Base-by-base conservation (phyloP, 371 early-diverging fungal species). In the Neoconidiobolus thromboides region DNA sequence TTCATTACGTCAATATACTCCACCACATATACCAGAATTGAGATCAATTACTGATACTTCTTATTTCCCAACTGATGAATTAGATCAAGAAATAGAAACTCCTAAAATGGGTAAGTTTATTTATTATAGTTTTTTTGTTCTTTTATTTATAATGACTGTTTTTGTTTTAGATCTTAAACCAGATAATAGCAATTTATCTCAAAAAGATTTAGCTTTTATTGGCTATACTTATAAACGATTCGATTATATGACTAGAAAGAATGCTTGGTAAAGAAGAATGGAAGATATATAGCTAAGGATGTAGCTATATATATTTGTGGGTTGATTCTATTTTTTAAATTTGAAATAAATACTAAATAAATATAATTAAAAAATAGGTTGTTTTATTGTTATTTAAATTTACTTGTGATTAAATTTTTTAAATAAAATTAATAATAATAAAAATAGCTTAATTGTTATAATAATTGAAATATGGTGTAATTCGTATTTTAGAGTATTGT, bases 161-260 rank as follows among this genome's bases (percentile, higher is more conserved):
- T 43, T 42, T 42, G 39, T 14, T 37, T 6, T 54, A 55, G 56
- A 39, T 3, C n/a, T 15, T 6, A 52, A 37, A 40, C 3, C 57
- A 46, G 47, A n/a, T 5, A 15, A 49, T 62, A 71, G 71, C 2
- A 73, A 73, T 55, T 71, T 76, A 62, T 78, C 83, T 58, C 83
- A 83, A 67, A 89, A 87, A 68, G 93, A 94, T 62, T 71, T 95
- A 61, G 93, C 95, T 40, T 96, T 96, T 76, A 91, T 96, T 44
- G 96, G 96, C 38, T 96, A 93, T 71, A 96, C 96, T 10, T 96
- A 83, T 67, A 93, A 93, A 69, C 74, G 90, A 49, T 96, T 93
- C 70, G 96, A 95, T 62, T 83, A 83, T 61, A 65, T 89, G 40
- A 86, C 88, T 15, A 76, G 78, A 63, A 81, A 82, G 63, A 83